Evolutionary conservation across 495 filamentous ascomycete species (phyloP).

Genomic region (Astrocystis sublimbata): DNA sequence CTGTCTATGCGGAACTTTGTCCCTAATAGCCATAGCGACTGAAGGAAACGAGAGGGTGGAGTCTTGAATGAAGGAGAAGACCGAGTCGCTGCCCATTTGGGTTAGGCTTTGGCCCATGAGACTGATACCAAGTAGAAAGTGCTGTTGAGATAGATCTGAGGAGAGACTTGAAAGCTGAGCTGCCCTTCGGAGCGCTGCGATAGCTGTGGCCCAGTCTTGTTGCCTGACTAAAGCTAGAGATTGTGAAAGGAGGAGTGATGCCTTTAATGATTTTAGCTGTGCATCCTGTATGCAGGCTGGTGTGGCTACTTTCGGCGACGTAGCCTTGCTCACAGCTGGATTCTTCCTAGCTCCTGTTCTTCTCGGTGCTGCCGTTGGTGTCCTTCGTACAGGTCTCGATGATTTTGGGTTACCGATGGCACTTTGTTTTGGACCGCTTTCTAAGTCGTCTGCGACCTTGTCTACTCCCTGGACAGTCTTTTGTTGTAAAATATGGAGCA

Average conservation of each 20-base stretch:
- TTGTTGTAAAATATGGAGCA: slow-evolving; percentile 31
- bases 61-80: slow-evolving; percentile 86
- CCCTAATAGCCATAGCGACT: slow-evolving; percentile 39
- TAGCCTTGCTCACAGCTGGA: slow-evolving; percentile 18
- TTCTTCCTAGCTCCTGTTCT: slow-evolving; percentile 30
- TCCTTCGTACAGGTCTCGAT: slow-evolving; percentile 22
- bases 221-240: slow-evolving; percentile 56
- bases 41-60: slow-evolving; percentile 85
- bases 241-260: slow-evolving; percentile 64
- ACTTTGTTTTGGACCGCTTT: slow-evolving; percentile 49
- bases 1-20: slow-evolving; percentile 26
- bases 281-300: slow-evolving; percentile 47
- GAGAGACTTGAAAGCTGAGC: slow-evolving; percentile 42
- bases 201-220: slow-evolving; percentile 58
- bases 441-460: slow-evolving; percentile 30
- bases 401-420: slow-evolving; percentile 43
- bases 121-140: slow-evolving; percentile 59
- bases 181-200: slow-evolving; percentile 51
- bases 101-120: slow-evolving; percentile 62
- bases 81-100: slow-evolving; percentile 73
- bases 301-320: slow-evolving; percentile 25
- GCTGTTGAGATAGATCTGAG: slow-evolving; percentile 44
- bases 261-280: slow-evolving; percentile 58
- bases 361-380: slow-evolving; percentile 24
- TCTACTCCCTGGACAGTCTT: neutral